Conservation (phyloP, 78 protist species). For the Dictyostelium intermedium region DNA sequence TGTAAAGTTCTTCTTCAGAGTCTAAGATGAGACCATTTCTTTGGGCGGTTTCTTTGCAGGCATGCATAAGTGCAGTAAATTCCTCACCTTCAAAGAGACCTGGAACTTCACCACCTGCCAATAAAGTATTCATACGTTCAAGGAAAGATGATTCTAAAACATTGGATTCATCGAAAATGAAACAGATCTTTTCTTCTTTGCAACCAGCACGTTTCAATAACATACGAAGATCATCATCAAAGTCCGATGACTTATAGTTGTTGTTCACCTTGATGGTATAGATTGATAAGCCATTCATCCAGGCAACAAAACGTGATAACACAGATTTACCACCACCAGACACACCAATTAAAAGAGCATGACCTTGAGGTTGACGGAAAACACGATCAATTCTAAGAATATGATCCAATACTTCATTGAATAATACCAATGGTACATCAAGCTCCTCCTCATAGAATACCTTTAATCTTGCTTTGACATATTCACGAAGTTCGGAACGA, state of each 20-base stretch:
- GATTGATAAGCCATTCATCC: slow-evolving; percentile 89
- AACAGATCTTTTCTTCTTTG: slow-evolving; percentile 95
- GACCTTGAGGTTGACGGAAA: slow-evolving; percentile 96
- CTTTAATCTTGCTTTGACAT: slow-evolving; percentile 89
- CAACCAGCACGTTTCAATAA: slow-evolving; percentile 95
- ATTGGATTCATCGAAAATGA: slow-evolving; percentile 97
- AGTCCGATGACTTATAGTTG: slow-evolving; percentile 91
- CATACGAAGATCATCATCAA: slow-evolving; percentile 96
- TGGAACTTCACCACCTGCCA: slow-evolving; percentile 97
- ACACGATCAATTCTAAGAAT: slow-evolving; percentile 97
- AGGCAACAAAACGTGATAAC: slow-evolving; percentile 93
- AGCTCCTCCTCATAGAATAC: slow-evolving; percentile 96
- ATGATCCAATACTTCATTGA: slow-evolving; percentile 96
- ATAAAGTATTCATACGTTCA: slow-evolving; percentile 98
- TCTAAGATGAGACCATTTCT: slow-evolving; percentile 84
- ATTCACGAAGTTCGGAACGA: slow-evolving; percentile 86
- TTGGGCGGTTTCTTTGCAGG: slow-evolving; percentile 81
- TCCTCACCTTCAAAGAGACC: slow-evolving; percentile 99
- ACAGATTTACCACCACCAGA: slow-evolving; percentile 97
- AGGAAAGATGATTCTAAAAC: slow-evolving; percentile 95
- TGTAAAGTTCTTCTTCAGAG: slow-evolving; percentile 87
- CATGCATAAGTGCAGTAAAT: slow-evolving; percentile 84
- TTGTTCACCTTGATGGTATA: slow-evolving; percentile 88
- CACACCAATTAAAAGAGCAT: slow-evolving; percentile 94
- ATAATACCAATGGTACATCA: slow-evolving; percentile 95